These are phyloP conservation scores for Metarhizium album DNA, from an alignment of 2,329 filamentous ascomycete genomes.

Conservation along the genomic window DNA sequence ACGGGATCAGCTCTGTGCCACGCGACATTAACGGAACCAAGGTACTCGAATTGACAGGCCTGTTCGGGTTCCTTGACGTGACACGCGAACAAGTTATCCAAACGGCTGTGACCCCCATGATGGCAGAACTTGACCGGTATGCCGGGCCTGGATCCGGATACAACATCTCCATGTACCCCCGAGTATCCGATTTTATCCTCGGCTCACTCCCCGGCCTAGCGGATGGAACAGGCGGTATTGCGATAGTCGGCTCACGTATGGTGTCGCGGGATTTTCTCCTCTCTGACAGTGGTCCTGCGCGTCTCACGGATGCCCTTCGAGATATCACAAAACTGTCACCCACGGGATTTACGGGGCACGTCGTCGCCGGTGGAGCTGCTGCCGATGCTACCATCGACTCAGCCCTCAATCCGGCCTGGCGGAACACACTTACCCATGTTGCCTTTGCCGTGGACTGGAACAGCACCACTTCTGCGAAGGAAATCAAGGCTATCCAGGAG, in stretches of 20 bases:
- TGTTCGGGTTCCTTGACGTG: constrained; percentile 7
- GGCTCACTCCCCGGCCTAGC: too few relatives aligned
- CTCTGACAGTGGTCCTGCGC: constrained; percentile 12
- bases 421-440: constrained; percentile 21
- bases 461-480: too few relatives aligned
- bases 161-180: too few relatives aligned
- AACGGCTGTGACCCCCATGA: constrained; percentile 2
- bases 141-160: neutral
- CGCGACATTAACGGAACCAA: constrained; percentile 5
- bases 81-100: constrained; percentile 2
- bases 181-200: too few relatives aligned
- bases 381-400: constrained; percentile 19
- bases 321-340: constrained; percentile 6
- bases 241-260: too few relatives aligned
- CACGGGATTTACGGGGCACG: constrained; percentile 11
- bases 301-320: constrained; percentile 14
- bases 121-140: neutral
- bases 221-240: too few relatives aligned
- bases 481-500: constrained; percentile 4
- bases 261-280: constrained; percentile 17
- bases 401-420: constrained; percentile 31
- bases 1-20: constrained; percentile 16
- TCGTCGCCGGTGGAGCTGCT: constrained; percentile 7
- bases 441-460: too few relatives aligned
- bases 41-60: neutral